Conservation (phyloP, 148 eudicot genomes). For the Limonium bicolor region DNA sequence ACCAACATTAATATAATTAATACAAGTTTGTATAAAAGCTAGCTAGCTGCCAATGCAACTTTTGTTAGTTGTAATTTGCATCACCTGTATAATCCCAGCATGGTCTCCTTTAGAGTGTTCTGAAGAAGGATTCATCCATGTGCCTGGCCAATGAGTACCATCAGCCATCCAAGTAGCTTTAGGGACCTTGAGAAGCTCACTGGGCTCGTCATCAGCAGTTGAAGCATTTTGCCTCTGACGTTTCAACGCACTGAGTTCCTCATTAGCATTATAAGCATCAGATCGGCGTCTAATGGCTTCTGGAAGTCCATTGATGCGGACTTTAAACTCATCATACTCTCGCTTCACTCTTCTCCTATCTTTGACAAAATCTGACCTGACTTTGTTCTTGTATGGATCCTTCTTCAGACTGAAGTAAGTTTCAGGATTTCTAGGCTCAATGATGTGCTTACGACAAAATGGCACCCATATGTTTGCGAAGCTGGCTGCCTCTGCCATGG, state of each 20-base stretch:
- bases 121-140: neutral
- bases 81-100: conserved; percentile 11
- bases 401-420: conserved; percentile 7
- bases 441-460: conserved; percentile 10
- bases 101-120: conserved; percentile 10
- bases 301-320: conserved; percentile 11
- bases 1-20: neutral
- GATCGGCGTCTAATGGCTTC: conserved; percentile 8
- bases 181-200: conserved; percentile 1
- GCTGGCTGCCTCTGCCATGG: conserved; percentile 11
- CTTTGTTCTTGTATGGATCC: conserved; percentile 10
- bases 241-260: conserved; percentile 7
- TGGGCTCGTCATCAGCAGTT: no score
- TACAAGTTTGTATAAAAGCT: neutral
- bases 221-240: conserved; percentile 1
- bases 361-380: conserved; percentile 8
- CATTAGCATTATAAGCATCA: conserved; percentile 7
- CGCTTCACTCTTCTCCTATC: conserved; percentile 12
- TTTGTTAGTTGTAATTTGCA: neutral
- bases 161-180: conserved; percentile 9
- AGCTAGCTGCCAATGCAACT: neutral
- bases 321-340: conserved; percentile 15
- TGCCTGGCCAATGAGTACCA: conserved; percentile 8
- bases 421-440: conserved; percentile 12
- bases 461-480: conserved; percentile 13